Evolutionary conservation across 2,329 filamentous ascomycete species (phyloP).

Genomic region (Lasiodiplodia sp.): DNA sequence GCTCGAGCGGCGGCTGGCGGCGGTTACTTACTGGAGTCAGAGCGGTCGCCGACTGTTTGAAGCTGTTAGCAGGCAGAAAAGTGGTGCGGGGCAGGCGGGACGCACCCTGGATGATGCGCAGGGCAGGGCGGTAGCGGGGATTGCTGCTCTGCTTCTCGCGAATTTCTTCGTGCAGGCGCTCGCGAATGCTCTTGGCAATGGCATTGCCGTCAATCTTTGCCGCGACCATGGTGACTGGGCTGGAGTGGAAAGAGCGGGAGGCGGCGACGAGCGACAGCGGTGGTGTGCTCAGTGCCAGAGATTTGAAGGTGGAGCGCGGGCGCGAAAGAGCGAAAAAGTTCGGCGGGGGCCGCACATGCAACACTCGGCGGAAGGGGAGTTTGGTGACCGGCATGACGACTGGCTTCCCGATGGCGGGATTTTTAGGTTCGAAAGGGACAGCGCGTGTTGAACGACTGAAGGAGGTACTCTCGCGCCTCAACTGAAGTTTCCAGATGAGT

Average conservation of each 20-base stretch:
- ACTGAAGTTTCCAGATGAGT: constrained; percentile 22
- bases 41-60: constrained; percentile 80
- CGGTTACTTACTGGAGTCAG: constrained; percentile 79
- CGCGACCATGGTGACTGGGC: constrained; percentile 75
- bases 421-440: constrained; percentile 13
- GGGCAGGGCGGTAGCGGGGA: constrained; percentile 83
- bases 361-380: constrained; percentile 23
- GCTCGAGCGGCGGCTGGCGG: neutral
- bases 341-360: constrained; percentile 22
- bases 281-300: constrained; percentile 23
- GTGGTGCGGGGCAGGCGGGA: constrained; percentile 27
- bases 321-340: constrained; percentile 20
- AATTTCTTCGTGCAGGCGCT: constrained; percentile 81
- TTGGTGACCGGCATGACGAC: constrained; percentile 23
- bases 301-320: constrained; percentile 23
- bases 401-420: constrained; percentile 22
- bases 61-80: constrained; percentile 28
- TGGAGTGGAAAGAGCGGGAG: constrained; percentile 56
- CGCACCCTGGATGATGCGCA: constrained; percentile 94
- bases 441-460: constrained; percentile 30
- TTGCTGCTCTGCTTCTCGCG: constrained; percentile 80
- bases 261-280: constrained; percentile 22
- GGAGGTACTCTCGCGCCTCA: constrained; percentile 10
- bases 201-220: constrained; percentile 94
- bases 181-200: constrained; percentile 90